A percentile compares a stretch with the other conserved stretches of the same genome.
phyloP scores from a whole-genome alignment of 2,329 filamentous ascomycete genomes.

The Calonectria pauciramosa region DNA sequence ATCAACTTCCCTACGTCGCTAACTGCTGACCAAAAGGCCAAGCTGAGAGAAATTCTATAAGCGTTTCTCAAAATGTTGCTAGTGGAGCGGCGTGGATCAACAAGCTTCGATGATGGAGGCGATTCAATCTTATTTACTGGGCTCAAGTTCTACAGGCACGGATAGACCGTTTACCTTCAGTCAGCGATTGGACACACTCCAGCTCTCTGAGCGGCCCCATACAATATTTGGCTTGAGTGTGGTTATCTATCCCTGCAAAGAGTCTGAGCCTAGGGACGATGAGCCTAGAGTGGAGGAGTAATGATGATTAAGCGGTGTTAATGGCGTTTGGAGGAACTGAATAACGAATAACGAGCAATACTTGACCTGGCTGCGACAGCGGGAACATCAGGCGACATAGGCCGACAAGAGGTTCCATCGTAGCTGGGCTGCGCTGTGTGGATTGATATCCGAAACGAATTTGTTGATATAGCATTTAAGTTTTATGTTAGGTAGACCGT shows the following conservation, averaged over 20 bases:
- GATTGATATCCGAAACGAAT: slow-evolving; percentile 9
- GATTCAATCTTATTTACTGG: neutral
- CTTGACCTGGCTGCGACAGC: neutral
- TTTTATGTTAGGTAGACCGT: slow-evolving; percentile 16
- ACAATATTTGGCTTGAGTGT: neutral
- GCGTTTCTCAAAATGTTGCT: neutral
- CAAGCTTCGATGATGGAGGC: neutral
- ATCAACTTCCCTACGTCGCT: slow-evolving; percentile 90
- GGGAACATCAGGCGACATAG: slow-evolving; percentile 7
- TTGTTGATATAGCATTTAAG: slow-evolving; percentile 13
- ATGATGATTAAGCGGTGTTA: slow-evolving; percentile 37
- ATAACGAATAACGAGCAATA: slow-evolving; percentile 43
- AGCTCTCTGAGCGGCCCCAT: neutral
- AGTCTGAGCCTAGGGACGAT: slow-evolving; percentile 2
- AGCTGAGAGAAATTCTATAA: slow-evolving; percentile 83
- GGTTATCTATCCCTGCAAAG: neutral
- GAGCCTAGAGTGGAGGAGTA: slow-evolving; percentile 7
- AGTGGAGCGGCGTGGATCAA: neutral
- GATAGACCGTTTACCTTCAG: neutral
- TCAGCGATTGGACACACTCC: neutral
- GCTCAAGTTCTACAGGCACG: neutral
- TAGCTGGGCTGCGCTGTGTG: neutral
- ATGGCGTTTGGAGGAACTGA: slow-evolving; percentile 36
- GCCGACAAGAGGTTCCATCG: slow-evolving; percentile 1
- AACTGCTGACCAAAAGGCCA: slow-evolving; percentile 82